Evolutionary conservation across 78 protist genomes (phyloP).

Genomic region (Cavenderia fasciculata): DNA sequence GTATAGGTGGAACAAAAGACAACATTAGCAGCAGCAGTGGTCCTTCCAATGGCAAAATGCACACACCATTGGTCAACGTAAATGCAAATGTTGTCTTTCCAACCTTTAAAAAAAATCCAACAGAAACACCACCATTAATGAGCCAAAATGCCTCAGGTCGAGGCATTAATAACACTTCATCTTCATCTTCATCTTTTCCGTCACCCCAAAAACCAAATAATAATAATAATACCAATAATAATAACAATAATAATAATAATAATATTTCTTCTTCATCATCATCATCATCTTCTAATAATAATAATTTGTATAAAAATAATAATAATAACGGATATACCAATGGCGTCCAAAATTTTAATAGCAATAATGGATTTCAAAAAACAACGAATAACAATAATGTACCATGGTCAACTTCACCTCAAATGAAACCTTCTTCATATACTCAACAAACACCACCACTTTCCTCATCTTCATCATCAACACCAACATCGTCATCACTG

Average conservation of each 20-base stretch:
- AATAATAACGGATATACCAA: not conserved
- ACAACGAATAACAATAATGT: not conserved
- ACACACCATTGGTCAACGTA: constrained; percentile 41
- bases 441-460: not conserved
- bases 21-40: too few relatives aligned
- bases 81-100: constrained; percentile 65
- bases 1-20: too few relatives aligned
- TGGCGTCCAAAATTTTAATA: not conserved
- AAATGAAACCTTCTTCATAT: not conserved
- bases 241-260: not conserved
- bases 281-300: not conserved
- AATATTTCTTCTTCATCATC: not conserved
- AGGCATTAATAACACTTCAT: not conserved
- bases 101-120: constrained; percentile 39
- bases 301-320: not conserved
- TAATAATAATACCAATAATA: not conserved
- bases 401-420: not conserved
- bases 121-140: too few relatives aligned
- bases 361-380: not conserved
- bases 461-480: not conserved
- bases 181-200: not conserved
- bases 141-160: not conserved
- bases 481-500: not conserved
- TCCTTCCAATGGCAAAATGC: too few relatives aligned
- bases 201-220: not conserved